phyloP scores from a whole-genome alignment of 371 early-diverging fungal species.

The Apophysomyces ossiformis region DNA sequence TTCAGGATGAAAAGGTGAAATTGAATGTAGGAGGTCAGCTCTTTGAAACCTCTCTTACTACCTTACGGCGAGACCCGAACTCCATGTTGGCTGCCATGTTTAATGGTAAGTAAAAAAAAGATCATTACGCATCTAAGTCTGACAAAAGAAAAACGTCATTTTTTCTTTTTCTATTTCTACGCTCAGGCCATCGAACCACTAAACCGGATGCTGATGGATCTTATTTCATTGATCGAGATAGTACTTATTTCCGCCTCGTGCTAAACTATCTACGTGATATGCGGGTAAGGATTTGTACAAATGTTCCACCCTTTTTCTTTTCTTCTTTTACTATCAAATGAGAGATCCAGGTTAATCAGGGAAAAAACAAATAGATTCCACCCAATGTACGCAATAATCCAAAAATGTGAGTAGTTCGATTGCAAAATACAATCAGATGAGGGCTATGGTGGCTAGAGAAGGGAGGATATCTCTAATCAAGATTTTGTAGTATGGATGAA shows the following conservation, averaged over 20 bases:
- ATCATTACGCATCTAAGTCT: no score
- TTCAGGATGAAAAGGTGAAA: conserved; percentile 46
- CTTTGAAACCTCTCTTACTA: conserved; percentile 45
- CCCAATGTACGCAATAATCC: conserved; percentile 34
- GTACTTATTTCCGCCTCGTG: conserved; percentile 45
- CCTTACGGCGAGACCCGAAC: conserved; percentile 42
- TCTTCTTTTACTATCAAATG: no score
- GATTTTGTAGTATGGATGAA: conserved; percentile 41
- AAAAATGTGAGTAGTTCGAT: conserved; percentile 29
- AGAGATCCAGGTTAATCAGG: no score
- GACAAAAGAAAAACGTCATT: background rate
- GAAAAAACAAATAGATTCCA: conserved; percentile 33
- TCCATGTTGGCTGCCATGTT: conserved; percentile 45
- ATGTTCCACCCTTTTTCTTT: background rate
- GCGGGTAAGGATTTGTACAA: conserved; percentile 21
- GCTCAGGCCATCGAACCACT: conserved; percentile 15
- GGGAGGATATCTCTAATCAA: no score
- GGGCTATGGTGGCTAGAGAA: no score
- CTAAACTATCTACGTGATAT: conserved; percentile 49
- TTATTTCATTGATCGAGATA: conserved; percentile 51
- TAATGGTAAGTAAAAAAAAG: conserved; percentile 20
- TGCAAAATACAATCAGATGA: no score
- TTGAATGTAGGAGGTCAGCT: conserved; percentile 48
- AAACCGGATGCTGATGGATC: conserved; percentile 43
- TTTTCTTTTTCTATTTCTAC: background rate